Conservation (phyloP, 1,139 yeast species). For the Yamadazyma kanchanaburiensis region DNA sequence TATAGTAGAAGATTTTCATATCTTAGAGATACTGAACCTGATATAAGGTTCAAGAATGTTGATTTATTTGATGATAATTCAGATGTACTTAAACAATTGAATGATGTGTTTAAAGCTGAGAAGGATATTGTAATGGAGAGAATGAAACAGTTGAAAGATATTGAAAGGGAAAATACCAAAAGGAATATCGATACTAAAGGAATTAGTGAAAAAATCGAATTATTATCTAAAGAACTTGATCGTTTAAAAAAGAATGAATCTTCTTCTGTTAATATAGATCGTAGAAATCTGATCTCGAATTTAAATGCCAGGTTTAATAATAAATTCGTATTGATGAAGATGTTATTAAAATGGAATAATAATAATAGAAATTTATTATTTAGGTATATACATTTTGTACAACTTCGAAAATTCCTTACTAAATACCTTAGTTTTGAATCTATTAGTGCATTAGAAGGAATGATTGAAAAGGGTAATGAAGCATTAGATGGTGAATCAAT, state of each 20-base stretch:
- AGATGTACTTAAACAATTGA: constrained; percentile 14
- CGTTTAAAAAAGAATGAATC: constrained; percentile 8
- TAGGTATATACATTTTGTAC: constrained; percentile 40
- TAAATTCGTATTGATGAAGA: constrained; percentile 36
- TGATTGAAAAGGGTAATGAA: constrained; percentile 19
- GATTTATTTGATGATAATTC: constrained; percentile 12
- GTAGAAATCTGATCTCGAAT: constrained; percentile 13
- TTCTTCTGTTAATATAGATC: constrained; percentile 5
- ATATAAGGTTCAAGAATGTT: constrained; percentile 11
- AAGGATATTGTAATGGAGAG: constrained; percentile 24
- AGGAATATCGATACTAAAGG: constrained; percentile 10
- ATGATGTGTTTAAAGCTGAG: constrained; percentile 25
- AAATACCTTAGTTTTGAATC: constrained; percentile 39
- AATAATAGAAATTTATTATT: constrained; percentile 32
- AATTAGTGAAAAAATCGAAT: constrained; percentile 19
- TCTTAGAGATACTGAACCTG: constrained; percentile 32
- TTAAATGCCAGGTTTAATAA: constrained; percentile 32
- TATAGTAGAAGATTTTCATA: constrained; percentile 38
- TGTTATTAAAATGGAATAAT: constrained; percentile 45
- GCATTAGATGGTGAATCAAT: constrained; percentile 3
- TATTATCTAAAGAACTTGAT: constrained; percentile 22
- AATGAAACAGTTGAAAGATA: constrained; percentile 23
- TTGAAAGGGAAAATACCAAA: constrained; percentile 14
- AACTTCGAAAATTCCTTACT: constrained; percentile 22
- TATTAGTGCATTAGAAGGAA: constrained; percentile 33